Percentiles rank a stretch among this genome's conserved stretches.
phyloP scores from a whole-genome alignment of 2,329 filamentous ascomycete species.

The Apiospora kogelbergensis region DNA sequence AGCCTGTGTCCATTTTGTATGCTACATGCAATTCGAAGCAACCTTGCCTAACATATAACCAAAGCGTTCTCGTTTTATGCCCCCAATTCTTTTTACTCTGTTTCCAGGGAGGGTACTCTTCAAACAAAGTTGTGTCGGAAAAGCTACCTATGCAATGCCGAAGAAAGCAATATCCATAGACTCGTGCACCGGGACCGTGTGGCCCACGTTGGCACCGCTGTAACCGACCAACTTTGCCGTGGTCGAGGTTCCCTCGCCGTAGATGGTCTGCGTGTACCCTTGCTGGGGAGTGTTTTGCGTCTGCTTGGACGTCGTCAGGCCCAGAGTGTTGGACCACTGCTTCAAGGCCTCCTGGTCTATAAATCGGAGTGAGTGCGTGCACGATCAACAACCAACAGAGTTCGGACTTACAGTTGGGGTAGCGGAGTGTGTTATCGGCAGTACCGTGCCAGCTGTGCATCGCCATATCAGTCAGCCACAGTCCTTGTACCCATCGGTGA shows the following conservation, averaged over 20 bases:
- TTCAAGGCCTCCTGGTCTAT: constrained; percentile 28
- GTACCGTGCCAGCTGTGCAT: constrained; percentile 25
- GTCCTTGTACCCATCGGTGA: neutral
- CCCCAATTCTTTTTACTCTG: no score
- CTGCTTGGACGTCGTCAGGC: constrained; percentile 16
- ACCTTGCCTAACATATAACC: no score
- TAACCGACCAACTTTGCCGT: constrained; percentile 13
- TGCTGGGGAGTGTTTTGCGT: constrained; percentile 13
- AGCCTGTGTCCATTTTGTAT: no score
- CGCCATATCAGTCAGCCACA: neutral
- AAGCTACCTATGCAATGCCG: constrained; percentile 7
- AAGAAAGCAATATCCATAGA: constrained; percentile 18
- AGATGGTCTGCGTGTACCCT: constrained; percentile 15
- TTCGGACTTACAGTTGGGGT: constrained; percentile 17
- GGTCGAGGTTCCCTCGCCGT: constrained; percentile 12
- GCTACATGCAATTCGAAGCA: no score
- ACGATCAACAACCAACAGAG: neutral
- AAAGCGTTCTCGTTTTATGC: no score
- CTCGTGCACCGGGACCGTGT: constrained; percentile 16
- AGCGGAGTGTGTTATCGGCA: constrained; percentile 24
- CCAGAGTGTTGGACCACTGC: constrained; percentile 37
- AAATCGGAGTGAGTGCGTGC: neutral
- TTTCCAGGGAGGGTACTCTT: no score
- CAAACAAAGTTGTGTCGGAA: no score
- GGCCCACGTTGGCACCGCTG: constrained; percentile 15